Evolutionary conservation across 805 yeast species (phyloP).

Genomic region (Metschnikowia lachancei): DNA sequence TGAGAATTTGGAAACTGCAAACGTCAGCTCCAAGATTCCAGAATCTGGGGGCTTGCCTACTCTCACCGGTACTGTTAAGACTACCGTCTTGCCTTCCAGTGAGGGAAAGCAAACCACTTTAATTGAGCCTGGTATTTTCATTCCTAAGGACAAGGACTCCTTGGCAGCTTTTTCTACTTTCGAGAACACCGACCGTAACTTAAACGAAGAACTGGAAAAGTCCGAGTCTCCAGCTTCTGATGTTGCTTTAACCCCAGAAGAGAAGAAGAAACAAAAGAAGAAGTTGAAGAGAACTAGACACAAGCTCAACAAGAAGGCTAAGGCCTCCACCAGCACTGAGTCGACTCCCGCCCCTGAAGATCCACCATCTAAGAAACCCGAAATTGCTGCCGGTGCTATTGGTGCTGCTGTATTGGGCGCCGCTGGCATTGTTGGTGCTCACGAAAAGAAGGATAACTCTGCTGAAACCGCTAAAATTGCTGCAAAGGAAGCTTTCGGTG

Average conservation of each 20-base stretch:
- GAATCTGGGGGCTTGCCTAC: slow-evolving; percentile 20
- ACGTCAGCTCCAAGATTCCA: slow-evolving; percentile 15
- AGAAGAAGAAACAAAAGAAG: slow-evolving; percentile 40
- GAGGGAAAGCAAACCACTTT: slow-evolving; percentile 44
- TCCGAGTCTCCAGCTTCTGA: slow-evolving; percentile 21
- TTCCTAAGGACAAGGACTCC: slow-evolving; percentile 62
- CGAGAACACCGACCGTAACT: slow-evolving; percentile 47
- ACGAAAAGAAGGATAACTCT: neutral
- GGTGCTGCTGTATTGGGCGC: neutral
- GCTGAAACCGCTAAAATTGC: neutral
- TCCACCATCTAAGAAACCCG: slow-evolving; percentile 1
- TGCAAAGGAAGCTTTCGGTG: slow-evolving; percentile 7
- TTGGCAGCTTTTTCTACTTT: slow-evolving; percentile 64
- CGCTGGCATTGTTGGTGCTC: neutral
- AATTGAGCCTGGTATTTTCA: slow-evolving; percentile 73
- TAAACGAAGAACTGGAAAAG: slow-evolving; percentile 40
- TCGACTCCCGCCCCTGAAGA: slow-evolving; percentile 14
- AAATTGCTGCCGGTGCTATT: slow-evolving; percentile 3
- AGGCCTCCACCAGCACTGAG: slow-evolving; percentile 14
- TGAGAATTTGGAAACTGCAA: slow-evolving; percentile 30
- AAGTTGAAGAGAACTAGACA: slow-evolving; percentile 44
- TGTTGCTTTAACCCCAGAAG: slow-evolving; percentile 8
- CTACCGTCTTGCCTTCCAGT: slow-evolving; percentile 48
- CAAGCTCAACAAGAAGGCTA: slow-evolving; percentile 41
- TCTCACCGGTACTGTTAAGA: slow-evolving; percentile 17